A percentile compares a stretch with the other conserved stretches of the same genome.
phyloP scores from a whole-genome alignment of 352 stramenopile genomes.

The Pilasporangium apinafurcum region DNA sequence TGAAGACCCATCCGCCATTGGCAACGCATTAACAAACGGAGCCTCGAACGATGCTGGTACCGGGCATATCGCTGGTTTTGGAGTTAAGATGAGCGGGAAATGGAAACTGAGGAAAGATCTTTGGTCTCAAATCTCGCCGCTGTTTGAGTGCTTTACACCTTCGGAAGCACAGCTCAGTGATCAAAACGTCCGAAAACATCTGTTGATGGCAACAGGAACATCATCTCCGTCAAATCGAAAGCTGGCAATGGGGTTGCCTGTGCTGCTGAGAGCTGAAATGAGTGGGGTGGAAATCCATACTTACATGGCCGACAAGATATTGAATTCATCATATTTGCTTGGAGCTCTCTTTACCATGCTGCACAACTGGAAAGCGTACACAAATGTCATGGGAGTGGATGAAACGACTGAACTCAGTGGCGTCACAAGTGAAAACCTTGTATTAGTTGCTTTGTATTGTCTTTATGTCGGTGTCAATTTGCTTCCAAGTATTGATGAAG shows the following conservation, averaged over 20 bases:
- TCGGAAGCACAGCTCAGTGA: slow-evolving; percentile 68
- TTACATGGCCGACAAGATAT: slow-evolving; percentile 27
- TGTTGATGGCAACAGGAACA: slow-evolving; percentile 4
- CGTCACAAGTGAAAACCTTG: slow-evolving; percentile 36
- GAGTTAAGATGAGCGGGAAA: slow-evolving; percentile 63
- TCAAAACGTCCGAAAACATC: slow-evolving; percentile 56
- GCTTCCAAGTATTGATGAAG: slow-evolving; percentile 4
- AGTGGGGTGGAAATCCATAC: slow-evolving; percentile 20
- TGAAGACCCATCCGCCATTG: slow-evolving; percentile 24
- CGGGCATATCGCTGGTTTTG: slow-evolving; percentile 33
- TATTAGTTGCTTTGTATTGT: slow-evolving; percentile 45
- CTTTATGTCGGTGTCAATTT: slow-evolving; percentile 40
- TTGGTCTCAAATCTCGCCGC: slow-evolving; percentile 48
- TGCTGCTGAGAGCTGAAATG: slow-evolving; percentile 13
- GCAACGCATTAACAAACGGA: background rate
- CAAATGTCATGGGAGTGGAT: background rate
- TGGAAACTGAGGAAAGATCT: slow-evolving; percentile 54
- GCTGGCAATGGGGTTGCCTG: slow-evolving; percentile 19
- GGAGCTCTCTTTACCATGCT: slow-evolving; percentile 38
- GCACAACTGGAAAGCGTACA: slow-evolving; percentile 21
- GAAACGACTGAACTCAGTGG: background rate
- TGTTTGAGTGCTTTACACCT: slow-evolving; percentile 75
- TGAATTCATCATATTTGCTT: slow-evolving; percentile 41
- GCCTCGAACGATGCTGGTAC: slow-evolving; percentile 9
- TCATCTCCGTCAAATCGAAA: background rate